A percentile compares a stretch with the other conserved stretches of the same genome.
Evolutionary conservation across 1,284 basidiomycete species (phyloP).

Genomic region (Gymnopus androsaceus): DNA sequence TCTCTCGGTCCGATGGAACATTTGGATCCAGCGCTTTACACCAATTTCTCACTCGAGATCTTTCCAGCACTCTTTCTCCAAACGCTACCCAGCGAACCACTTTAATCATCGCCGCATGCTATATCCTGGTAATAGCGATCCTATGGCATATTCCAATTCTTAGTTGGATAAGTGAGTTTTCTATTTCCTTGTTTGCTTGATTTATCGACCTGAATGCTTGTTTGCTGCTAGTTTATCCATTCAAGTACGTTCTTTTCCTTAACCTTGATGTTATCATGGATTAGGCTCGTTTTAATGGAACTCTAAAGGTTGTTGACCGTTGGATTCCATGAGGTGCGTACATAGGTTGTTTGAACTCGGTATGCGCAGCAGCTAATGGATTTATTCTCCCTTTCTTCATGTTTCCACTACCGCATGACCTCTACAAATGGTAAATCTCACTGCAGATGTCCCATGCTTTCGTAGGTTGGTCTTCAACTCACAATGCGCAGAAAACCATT

Average conservation of each 20-base stretch:
- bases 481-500: no score
- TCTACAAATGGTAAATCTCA: not conserved
- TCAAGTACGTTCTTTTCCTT: constrained; percentile 67
- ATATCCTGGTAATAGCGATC: constrained; percentile 71
- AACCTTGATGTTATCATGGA: constrained; percentile 9
- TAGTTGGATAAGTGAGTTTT: constrained; percentile 15
- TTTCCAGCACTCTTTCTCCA: constrained; percentile 52
- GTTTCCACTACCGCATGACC: not conserved
- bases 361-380: no score
- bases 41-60: constrained; percentile 25
- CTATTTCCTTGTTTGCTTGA: not conserved
- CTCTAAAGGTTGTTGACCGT: constrained; percentile 70
- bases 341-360: not conserved
- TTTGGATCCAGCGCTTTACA: constrained; percentile 2
- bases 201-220: constrained; percentile 51
- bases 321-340: constrained; percentile 83
- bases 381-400: constrained; percentile 12
- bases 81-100: constrained; percentile 75
- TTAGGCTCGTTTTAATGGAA: constrained; percentile 9
- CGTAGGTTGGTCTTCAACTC: no score
- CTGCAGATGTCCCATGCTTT: constrained; percentile 84
- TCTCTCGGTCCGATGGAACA: not conserved
- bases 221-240: constrained; percentile 76
- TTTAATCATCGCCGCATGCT: constrained; percentile 74
- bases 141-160: constrained; percentile 49